Base-by-base conservation (phyloP, 768 basidiomycete species). In the Tricholoma hemisulphureum region DNA sequence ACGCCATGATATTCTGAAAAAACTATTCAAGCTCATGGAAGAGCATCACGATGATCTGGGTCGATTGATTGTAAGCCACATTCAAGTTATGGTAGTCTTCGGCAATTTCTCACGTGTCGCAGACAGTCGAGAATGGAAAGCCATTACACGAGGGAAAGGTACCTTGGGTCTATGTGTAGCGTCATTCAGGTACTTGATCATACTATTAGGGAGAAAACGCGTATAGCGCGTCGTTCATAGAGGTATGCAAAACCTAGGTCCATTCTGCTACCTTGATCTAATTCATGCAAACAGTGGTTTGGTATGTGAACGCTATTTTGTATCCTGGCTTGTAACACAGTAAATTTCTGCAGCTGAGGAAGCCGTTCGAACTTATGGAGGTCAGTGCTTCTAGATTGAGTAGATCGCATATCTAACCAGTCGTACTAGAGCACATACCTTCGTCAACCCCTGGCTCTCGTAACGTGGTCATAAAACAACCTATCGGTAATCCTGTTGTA, bases 51-150 rank as follows among this genome's bases (percentile, higher is more conserved):
- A 97, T 32, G 97, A 99, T 69, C 77, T 99, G 34, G 84, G 85
- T 2, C 83, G 89, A 43, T 83, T 99, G 58, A 92, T 97, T 63
- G 93, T 91, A 52, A 68, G 88, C 76, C 31, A 23, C 55, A 21
- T 31, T 51, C 41, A 48, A 13, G 18, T 46, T 55, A 13, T 56
- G 69, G 66, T 65, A n/a, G 67, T 70, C 69, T 71, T 69, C 51
- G 53, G 51, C 61, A 41, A 31, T 49, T 50, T 21, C 60, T 62
- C 37, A 58, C 45, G 34, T 50, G 52, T 29, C 35, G 35, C 70
- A 93, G 92, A 95, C 93, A 6, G 74, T 95, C 58, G 97, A 99
- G 77, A 99, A 99, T 67, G 97, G 97, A 32, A 99, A 98, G 75
- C 82, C 94, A 7, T 75, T 97, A 43, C 75, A 78, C 0, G 95